Conservation (phyloP, 371 early-diverging fungal genomes). For the Syncephalastrum racemosum region DNA sequence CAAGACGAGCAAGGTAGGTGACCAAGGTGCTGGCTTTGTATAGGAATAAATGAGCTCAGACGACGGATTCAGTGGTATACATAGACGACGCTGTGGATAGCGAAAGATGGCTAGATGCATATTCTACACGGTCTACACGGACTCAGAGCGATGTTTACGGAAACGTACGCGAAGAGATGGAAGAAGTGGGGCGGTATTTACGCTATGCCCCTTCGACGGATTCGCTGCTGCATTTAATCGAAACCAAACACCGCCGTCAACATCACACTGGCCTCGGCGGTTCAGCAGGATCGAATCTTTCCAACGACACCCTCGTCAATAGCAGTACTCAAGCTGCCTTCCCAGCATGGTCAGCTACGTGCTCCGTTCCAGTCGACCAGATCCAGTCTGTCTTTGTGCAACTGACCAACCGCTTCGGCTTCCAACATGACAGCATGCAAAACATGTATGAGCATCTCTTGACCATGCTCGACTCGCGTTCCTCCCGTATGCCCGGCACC, state of each 20-base stretch:
- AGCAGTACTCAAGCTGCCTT: neutral
- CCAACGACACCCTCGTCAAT: conserved; percentile 16
- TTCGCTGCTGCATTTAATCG: conserved; percentile 66
- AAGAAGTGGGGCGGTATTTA: conserved; percentile 66
- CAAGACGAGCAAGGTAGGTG: too few species aligned
- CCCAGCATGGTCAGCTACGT: neutral
- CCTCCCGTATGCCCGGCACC: conserved; percentile 74
- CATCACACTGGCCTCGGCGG: neutral
- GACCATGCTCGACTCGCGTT: conserved; percentile 82
- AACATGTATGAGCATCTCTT: conserved; percentile 78
- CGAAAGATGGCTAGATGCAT: too few species aligned
- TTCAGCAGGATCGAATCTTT: conserved; percentile 1
- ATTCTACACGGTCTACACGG: conserved; percentile 22
- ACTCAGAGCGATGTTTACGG: conserved; percentile 65
- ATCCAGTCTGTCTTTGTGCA: conserved; percentile 15
- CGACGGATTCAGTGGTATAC: too few species aligned
- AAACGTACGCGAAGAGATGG: conserved; percentile 49
- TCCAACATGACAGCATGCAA: conserved; percentile 77
- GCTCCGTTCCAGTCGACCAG: neutral
- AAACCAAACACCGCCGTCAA: conserved; percentile 49
- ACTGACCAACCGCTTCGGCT: conserved; percentile 57
- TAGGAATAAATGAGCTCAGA: too few species aligned
- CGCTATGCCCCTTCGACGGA: conserved; percentile 74
- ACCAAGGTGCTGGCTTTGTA: too few species aligned
- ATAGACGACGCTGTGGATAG: too few species aligned